phyloP scores from a whole-genome alignment of 2,329 filamentous ascomycete genomes.

The Aschersonia sp. region DNA sequence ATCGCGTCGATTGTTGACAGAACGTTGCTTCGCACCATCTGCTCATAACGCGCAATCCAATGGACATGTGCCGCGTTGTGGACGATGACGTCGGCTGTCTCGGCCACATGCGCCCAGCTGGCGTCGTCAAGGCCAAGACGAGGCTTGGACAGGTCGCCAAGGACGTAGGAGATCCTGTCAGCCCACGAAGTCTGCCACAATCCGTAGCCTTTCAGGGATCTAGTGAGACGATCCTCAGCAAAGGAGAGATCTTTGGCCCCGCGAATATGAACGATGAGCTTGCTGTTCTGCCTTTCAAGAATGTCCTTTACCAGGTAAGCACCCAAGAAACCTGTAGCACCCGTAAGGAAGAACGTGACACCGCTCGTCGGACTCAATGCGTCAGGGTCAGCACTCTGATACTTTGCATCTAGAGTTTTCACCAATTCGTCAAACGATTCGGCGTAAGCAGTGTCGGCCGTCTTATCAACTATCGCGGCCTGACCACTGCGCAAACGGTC shows the following conservation, averaged over 20 bases:
- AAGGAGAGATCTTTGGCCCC: conserved; percentile 41
- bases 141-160: conserved; percentile 61
- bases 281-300: conserved; percentile 34
- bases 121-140: conserved; percentile 56
- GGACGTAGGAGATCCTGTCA: conserved; percentile 48
- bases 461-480: conserved; percentile 5
- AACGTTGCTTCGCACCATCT: conserved; percentile 63
- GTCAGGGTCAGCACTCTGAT: conserved; percentile 20
- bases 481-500: conserved; percentile 14
- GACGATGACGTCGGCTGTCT: conserved; percentile 57
- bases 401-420: conserved; percentile 28
- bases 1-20: conserved; percentile 66
- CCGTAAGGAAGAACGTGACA: conserved; percentile 64
- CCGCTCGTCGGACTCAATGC: conserved; percentile 13
- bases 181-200: conserved; percentile 63
- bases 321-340: conserved; percentile 67
- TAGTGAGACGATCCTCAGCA: conserved; percentile 49
- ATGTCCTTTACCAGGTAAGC: conserved; percentile 67
- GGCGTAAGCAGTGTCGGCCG: conserved; percentile 35
- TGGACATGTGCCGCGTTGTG: conserved; percentile 76
- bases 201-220: conserved; percentile 61
- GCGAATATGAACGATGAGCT: conserved; percentile 62
- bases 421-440: conserved; percentile 36
- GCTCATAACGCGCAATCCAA: conserved; percentile 68
- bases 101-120: conserved; percentile 49